Percentiles rank a stretch among this genome's conserved stretches.
Evolutionary conservation across 129 eudicot genomes (phyloP).

Genomic region (Flaveria robusta): DNA sequence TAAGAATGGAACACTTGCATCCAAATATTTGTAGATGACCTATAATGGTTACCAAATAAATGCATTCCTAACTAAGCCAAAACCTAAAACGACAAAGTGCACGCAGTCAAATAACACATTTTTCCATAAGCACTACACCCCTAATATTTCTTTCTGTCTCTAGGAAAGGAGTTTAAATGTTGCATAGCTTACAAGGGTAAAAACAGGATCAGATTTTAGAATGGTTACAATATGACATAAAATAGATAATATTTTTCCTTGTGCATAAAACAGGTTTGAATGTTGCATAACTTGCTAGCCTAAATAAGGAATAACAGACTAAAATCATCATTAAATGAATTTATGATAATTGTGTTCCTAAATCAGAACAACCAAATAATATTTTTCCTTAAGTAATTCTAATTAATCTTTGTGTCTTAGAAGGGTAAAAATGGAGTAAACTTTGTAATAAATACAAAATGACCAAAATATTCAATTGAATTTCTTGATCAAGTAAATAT

Average conservation of each 20-base stretch:
- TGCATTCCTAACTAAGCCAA: not conserved
- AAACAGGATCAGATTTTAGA: not conserved
- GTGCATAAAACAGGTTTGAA: not conserved
- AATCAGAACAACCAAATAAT: conserved; percentile 4
- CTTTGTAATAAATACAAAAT: not conserved
- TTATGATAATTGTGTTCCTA: conserved; percentile 3
- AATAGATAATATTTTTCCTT: not conserved
- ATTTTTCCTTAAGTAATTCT: conserved; percentile 7
- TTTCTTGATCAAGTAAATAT: conserved; percentile 3
- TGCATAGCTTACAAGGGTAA: too few species aligned
- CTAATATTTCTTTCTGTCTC: too few species aligned
- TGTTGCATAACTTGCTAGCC: not conserved
- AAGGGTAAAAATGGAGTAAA: conserved; percentile 12
- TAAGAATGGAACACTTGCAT: too few species aligned
- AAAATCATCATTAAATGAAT: not conserved
- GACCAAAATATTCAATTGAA: not conserved
- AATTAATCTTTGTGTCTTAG: not conserved
- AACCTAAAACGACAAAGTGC: not conserved
- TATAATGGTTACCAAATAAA: not conserved
- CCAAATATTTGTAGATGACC: not conserved
- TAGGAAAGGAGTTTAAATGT: too few species aligned
- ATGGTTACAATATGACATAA: conserved; percentile 2
- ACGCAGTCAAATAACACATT: not conserved
- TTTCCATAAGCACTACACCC: not conserved
- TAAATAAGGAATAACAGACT: not conserved